Evolutionary conservation across 2,329 filamentous ascomycete genomes (phyloP).

Genomic region (Leptographium flavum): DNA sequence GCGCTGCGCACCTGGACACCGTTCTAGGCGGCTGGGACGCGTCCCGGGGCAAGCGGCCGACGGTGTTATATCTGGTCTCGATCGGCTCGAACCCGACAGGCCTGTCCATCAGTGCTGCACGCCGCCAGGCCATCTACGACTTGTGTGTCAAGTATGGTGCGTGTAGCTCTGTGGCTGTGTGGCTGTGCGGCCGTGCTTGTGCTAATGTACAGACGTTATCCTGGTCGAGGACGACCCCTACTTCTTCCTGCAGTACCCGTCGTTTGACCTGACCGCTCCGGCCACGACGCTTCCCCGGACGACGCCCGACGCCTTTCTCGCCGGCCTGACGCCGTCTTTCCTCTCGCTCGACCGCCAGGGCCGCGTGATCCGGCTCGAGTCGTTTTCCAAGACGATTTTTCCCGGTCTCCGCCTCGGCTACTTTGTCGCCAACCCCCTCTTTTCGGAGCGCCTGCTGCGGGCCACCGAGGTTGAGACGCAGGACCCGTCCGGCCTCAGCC

Average conservation of each 20-base stretch:
- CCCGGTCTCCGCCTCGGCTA: constrained; percentile 55
- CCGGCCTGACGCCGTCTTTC: constrained; percentile 12
- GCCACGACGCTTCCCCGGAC: neutral
- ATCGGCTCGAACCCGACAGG: constrained; percentile 61
- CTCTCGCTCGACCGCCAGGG: constrained; percentile 14
- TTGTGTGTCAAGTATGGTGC: constrained; percentile 16
- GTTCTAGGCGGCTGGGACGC: constrained; percentile 14
- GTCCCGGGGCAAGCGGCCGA: neutral
- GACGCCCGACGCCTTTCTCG: constrained; percentile 9
- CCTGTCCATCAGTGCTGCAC: constrained; percentile 42
- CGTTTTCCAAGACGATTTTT: constrained; percentile 58
- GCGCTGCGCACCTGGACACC: constrained; percentile 10
- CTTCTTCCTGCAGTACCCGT: constrained; percentile 15
- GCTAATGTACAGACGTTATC: constrained; percentile 20
- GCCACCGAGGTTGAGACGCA: constrained; percentile 41
- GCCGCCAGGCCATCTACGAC: constrained; percentile 44
- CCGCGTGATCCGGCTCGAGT: constrained; percentile 44
- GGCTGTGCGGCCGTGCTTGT: no score
- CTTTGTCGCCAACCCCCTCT: constrained; percentile 28
- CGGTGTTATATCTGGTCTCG: constrained; percentile 14
- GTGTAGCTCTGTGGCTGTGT: no score
- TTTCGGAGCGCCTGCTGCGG: constrained; percentile 16
- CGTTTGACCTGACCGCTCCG: neutral
- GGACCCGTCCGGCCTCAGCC: constrained; percentile 53
- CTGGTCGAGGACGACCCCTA: constrained; percentile 55